Conservation (phyloP, 208 protist species). For the Leishmania amazonensis region DNA sequence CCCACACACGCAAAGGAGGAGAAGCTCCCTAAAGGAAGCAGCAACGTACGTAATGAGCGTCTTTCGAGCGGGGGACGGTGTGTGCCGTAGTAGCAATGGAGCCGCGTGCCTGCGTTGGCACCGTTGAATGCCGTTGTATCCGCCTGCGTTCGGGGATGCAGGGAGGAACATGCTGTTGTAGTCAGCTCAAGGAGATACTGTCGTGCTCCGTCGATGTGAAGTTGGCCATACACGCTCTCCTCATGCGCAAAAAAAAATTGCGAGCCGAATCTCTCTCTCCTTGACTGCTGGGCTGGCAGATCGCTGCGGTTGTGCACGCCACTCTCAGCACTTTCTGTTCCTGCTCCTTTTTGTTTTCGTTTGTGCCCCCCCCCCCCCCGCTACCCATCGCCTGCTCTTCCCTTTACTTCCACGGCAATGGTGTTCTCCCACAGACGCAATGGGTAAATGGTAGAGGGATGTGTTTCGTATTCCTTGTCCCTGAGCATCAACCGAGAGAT, state of each 20-base stretch:
- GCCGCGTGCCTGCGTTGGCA: background rate
- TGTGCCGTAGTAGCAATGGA: background rate
- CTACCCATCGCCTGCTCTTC: background rate
- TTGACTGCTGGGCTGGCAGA: background rate
- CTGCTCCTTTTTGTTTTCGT: background rate
- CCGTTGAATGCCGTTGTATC: background rate
- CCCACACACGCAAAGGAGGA: background rate
- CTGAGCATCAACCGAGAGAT: background rate
- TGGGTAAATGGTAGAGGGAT: background rate
- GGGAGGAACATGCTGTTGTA: background rate
- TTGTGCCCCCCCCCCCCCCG: background rate
- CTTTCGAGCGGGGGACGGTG: background rate
- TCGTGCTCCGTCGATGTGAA: background rate
- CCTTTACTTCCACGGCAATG: background rate
- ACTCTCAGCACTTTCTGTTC: background rate
- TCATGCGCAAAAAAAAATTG: background rate
- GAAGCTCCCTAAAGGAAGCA: background rate
- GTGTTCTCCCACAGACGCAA: too few species aligned
- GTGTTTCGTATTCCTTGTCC: background rate
- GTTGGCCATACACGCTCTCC: background rate
- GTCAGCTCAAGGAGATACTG: background rate
- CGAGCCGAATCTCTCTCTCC: background rate
- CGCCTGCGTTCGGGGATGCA: too few species aligned
- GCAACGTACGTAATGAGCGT: background rate
- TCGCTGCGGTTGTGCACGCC: background rate